Conservation (phyloP, 108 stramenopile species). For the Pseudonitzschia multistriata region DNA sequence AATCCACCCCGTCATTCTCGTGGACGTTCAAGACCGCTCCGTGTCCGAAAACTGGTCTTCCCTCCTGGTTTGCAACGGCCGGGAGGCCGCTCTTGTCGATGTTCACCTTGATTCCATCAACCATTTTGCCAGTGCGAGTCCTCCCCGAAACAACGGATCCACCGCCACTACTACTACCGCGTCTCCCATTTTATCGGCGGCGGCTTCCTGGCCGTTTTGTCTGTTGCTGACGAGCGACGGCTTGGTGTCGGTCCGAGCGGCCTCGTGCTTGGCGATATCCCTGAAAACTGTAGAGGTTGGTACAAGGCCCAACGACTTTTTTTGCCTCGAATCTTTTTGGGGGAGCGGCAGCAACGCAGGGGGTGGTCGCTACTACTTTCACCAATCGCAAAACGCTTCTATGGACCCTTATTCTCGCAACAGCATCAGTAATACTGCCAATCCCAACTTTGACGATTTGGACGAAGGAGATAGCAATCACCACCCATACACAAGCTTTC, state of each 20-base stretch:
- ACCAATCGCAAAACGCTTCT: background rate
- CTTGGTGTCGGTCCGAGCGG: constrained; percentile 69
- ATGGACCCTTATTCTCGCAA: background rate
- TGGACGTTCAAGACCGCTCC: constrained; percentile 47
- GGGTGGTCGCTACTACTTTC: background rate
- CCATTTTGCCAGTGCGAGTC: constrained; percentile 9
- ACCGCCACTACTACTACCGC: constrained; percentile 52
- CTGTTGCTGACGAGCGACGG: constrained; percentile 78
- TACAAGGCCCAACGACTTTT: constrained; percentile 86
- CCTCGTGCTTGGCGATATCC: constrained; percentile 75
- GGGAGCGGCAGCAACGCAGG: background rate
- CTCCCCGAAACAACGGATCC: constrained; percentile 41
- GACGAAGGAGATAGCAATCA: background rate
- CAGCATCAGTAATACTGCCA: constrained; percentile 14
- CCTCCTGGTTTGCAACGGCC: constrained; percentile 67
- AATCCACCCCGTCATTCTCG: constrained; percentile 73
- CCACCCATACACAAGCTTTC: constrained; percentile 7
- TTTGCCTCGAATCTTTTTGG: constrained; percentile 49
- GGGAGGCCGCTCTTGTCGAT: constrained; percentile 78
- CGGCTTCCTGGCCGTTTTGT: constrained; percentile 52
- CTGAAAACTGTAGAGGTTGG: constrained; percentile 83
- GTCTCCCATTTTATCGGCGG: constrained; percentile 73
- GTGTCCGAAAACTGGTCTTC: constrained; percentile 41
- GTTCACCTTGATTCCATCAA: constrained; percentile 32
- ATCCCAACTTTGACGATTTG: background rate